Base-by-base conservation (phyloP, 805 yeast species). In the Ogataea corticis region DNA sequence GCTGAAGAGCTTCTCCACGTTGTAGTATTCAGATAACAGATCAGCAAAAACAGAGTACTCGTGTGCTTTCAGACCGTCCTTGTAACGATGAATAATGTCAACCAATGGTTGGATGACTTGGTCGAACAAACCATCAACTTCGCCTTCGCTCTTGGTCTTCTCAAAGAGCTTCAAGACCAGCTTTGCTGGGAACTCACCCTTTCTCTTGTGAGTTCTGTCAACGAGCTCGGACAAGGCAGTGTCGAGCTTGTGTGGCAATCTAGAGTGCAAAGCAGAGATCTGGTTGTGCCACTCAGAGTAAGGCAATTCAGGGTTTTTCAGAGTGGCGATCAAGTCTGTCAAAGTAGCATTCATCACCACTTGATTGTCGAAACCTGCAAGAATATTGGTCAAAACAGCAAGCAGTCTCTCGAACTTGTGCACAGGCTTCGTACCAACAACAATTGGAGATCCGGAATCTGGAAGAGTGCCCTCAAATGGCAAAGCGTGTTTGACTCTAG, bases 391-490 rank as follows among this genome's bases (percentile, higher is more conserved):
- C 66, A 94, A 74, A 50, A 87, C 80, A 4, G 78, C 63, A 38
- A 81, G 67, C 54, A 80, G 67, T 25, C 76, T 71, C 48, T 75
- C 72, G 72, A 82, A 91, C 59, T 79, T 79, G 69, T 92, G 87
- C 44, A 80, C 83, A 44, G 96, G 86, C 69, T 87, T 92, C 46
- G 86, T 77, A 59, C 99, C 98, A 62, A 76, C 80, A 50, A 89
- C 73, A 45, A 73, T 77, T 52, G 98, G 96, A 27, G 86, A 75
- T 41, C 99, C 99, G 52, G 83, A 72, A 31, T 83, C 89, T 12
- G 97, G 97, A 55, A 95, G 73, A 61, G 95, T 89, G 41, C 97
- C 97, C 66, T 90, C 96, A 59, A 80, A 94, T 42, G 97, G 96
- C 64, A 84, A 72, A 35, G 99, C 99, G 61, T 91, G 99, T 68